Percentiles rank a stretch among this genome's conserved stretches.
Evolutionary conservation across 2,329 filamentous ascomycete species (phyloP).

Genomic region (Periconia sp.): DNA sequence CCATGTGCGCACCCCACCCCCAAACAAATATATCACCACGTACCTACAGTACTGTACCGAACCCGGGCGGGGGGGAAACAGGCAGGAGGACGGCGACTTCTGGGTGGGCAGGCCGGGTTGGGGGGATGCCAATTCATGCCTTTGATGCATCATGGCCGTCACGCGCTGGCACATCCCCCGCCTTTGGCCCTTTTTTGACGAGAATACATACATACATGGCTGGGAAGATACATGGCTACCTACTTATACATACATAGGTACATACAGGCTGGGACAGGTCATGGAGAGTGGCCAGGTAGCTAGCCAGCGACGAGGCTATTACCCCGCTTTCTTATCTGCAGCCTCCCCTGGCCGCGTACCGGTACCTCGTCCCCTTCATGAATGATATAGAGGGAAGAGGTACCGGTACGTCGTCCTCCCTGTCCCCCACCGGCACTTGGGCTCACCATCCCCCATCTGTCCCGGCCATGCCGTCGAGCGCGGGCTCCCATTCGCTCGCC

Average conservation of each 20-base stretch:
- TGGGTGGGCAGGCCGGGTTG: slow-evolving; percentile 14
- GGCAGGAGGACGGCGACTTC: not conserved
- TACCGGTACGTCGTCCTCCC: slow-evolving; percentile 29
- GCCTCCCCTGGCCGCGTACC: slow-evolving; percentile 22
- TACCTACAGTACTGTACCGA: not conserved
- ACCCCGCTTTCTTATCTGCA: slow-evolving; percentile 41
- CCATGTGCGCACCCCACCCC: no score
- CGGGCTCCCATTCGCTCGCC: slow-evolving; percentile 36
- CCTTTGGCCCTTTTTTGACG: slow-evolving; percentile 24
- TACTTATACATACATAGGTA: no score
- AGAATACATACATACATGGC: no score
- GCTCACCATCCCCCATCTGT: slow-evolving; percentile 29
- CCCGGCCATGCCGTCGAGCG: not conserved
- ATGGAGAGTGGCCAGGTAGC: no score
- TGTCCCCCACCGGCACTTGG: slow-evolving; percentile 32
- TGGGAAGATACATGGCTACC: no score
- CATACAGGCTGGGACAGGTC: no score
- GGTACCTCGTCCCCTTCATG: slow-evolving; percentile 20
- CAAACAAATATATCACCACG: no score
- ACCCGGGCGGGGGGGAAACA: not conserved
- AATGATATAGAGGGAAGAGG: slow-evolving; percentile 12
- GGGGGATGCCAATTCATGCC: slow-evolving; percentile 22
- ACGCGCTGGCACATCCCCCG: slow-evolving; percentile 37
- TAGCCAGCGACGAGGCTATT: slow-evolving; percentile 30
- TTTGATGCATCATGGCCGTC: slow-evolving; percentile 29